Evolutionary conservation across 139 green algal genomes (phyloP), one percentile per base, ranked within the genome.

Genomic region (Raphidocelis subcapitata): DNA sequence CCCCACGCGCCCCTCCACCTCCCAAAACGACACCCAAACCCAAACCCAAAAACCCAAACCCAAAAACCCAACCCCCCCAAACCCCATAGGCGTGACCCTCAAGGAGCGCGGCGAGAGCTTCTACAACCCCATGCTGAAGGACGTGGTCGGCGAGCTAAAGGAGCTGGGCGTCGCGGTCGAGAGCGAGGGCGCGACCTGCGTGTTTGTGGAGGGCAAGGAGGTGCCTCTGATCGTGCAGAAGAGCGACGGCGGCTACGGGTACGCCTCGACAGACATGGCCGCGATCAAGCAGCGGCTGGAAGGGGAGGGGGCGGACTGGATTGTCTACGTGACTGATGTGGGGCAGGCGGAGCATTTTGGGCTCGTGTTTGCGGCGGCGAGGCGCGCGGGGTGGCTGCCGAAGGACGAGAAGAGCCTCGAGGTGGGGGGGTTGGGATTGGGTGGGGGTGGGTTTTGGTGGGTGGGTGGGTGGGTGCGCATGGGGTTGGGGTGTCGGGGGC

Each of bases 241-340:
- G 86, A 87, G 62, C 36, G 96, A 99, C 65, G 96, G 96, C 26
- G 96, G 95, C 15, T 99, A 92, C 73, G 92, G 94, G 26, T 99
- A 99, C 79, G 96, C 89, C 15, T 92, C 87, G 32, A 99, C 96
- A 0, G 95, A 99, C 82, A 91, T 99, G 85, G 90, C 92, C 1
- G 87, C 88, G 8, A 62, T 98, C 18, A 82, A 85, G 72, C 94
- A 99, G 62, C 86, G 95, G 33, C 31, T 97, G 1, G 63, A 84
- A 1, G 74, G 89, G 32, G 96, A 99, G 87, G 94, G 95, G 75
- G 95, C 90, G 1, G 92, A 99, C 69, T 97, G 93, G 92, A 85
- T 99, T 46, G 89, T 99, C 41, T 99, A 99, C 72, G 92, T 99
- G 5, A 98, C 94, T 12, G 95, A 99, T 75, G 82, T 87, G 21